Conservation (phyloP, 2,329 filamentous ascomycete species). For the Penicillium sp. region DNA sequence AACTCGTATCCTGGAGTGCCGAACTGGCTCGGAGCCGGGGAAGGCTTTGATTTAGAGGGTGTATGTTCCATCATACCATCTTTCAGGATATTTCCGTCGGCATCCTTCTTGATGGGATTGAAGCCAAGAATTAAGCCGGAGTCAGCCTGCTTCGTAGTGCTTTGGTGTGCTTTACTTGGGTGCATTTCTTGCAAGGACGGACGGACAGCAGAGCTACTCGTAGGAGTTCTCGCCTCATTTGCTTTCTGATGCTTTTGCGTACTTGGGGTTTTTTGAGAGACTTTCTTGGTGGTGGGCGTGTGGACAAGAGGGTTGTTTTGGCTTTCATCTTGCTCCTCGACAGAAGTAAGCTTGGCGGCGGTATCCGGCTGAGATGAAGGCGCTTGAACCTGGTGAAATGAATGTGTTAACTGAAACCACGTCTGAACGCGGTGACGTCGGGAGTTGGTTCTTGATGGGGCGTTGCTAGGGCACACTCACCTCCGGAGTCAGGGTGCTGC, state of each 20-base stretch:
- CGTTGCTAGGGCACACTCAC: slow-evolving; percentile 24
- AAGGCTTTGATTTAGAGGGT: slow-evolving; percentile 39
- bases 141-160: slow-evolving; percentile 68
- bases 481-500: slow-evolving; percentile 29
- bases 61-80: slow-evolving; percentile 32
- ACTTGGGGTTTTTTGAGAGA: slow-evolving; percentile 25
- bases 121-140: slow-evolving; percentile 80
- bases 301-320: slow-evolving; percentile 25
- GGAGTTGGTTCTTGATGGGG: slow-evolving; percentile 8
- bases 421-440: slow-evolving; percentile 5
- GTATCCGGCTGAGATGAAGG: slow-evolving; percentile 19
- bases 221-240: slow-evolving; percentile 30
- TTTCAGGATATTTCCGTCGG: slow-evolving; percentile 33
- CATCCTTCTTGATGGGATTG: slow-evolving; percentile 57
- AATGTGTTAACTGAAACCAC: slow-evolving; percentile 8
- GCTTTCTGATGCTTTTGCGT: slow-evolving; percentile 22
- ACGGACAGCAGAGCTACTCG: slow-evolving; percentile 59
- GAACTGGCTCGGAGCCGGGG: slow-evolving; percentile 31
- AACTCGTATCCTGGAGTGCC: slow-evolving; percentile 45
- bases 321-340: slow-evolving; percentile 46
- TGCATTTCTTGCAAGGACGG: slow-evolving; percentile 82
- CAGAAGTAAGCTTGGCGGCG: slow-evolving; percentile 37
- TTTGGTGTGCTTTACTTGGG: slow-evolving; percentile 71
- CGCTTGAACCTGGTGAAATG: slow-evolving; percentile 17
- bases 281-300: slow-evolving; percentile 23